phyloP scores from a whole-genome alignment of 1,284 basidiomycete species.

The Malassezia arunalokei region DNA sequence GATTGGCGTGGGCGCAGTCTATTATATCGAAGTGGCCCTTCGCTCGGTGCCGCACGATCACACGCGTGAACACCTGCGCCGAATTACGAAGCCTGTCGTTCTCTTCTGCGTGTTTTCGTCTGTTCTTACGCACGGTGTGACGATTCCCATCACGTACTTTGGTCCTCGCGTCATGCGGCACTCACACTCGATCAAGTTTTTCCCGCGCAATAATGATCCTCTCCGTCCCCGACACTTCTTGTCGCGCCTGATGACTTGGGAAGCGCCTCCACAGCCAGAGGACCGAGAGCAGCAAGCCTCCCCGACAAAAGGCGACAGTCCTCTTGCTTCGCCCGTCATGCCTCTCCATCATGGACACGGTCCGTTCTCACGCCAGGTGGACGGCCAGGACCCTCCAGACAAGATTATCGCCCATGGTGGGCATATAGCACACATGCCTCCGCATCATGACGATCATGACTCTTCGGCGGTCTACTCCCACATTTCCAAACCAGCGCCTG shows the following conservation, averaged over 20 bases:
- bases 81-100: constrained; percentile 49
- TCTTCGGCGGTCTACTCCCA: too few relatives aligned
- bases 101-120: constrained; percentile 51
- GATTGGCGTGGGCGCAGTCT: constrained; percentile 47
- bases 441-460: too few relatives aligned
- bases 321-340: neutral
- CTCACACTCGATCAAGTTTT: neutral
- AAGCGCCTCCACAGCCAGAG: neutral
- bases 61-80: constrained; percentile 44
- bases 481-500: too few relatives aligned
- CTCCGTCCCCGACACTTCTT: neutral
- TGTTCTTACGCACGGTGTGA: constrained; percentile 49
- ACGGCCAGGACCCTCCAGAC: neutral
- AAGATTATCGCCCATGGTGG: too few relatives aligned
- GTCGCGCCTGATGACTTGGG: neutral
- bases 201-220: neutral
- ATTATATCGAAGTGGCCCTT: constrained; percentile 51
- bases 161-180: constrained; percentile 19
- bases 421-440: too few relatives aligned
- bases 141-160: constrained; percentile 39
- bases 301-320: neutral
- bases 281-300: neutral
- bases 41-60: constrained; percentile 48
- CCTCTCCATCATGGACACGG: neutral
- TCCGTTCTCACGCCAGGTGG: neutral